Conservation (phyloP, 2,329 filamentous ascomycete species). For the Colletotrichum horii region DNA sequence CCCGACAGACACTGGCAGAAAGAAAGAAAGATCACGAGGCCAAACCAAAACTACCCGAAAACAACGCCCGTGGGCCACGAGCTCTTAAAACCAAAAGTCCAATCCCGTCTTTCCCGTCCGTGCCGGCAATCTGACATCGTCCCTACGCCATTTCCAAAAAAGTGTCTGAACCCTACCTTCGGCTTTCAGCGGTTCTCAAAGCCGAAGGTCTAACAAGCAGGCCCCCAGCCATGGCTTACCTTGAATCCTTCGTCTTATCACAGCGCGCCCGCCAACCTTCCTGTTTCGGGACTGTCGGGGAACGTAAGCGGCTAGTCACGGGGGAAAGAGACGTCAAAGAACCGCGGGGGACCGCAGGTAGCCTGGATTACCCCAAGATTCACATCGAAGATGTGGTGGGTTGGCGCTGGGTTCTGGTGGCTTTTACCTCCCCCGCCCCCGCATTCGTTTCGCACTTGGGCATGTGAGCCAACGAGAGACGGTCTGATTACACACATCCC, state of each 20-base stretch:
- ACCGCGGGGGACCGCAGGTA: not conserved
- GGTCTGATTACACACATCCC: not conserved
- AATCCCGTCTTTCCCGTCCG: not conserved
- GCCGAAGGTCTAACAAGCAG: not conserved
- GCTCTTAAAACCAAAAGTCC: not conserved
- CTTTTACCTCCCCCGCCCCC: not conserved
- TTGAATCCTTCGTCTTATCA: not conserved
- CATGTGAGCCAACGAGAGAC: slow-evolving; percentile 17
- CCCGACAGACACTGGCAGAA: not conserved
- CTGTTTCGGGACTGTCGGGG: not conserved
- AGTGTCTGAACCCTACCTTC: not conserved
- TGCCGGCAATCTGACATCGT: not conserved
- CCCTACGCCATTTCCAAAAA: not conserved
- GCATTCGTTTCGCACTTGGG: slow-evolving; percentile 5
- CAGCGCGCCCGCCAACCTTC: not conserved
- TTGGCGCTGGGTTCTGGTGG: not conserved
- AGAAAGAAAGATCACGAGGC: not conserved
- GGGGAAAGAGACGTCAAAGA: not conserved
- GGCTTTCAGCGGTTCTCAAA: slow-evolving; percentile 14
- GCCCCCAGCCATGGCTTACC: not conserved
- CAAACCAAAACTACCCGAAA: not conserved
- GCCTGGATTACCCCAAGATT: slow-evolving; percentile 13
- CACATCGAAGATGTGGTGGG: not conserved
- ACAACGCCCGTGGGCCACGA: not conserved
- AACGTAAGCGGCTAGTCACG: not conserved